phyloP scores from a whole-genome alignment of 495 filamentous ascomycete genomes.

The Haplographium delicatum region DNA sequence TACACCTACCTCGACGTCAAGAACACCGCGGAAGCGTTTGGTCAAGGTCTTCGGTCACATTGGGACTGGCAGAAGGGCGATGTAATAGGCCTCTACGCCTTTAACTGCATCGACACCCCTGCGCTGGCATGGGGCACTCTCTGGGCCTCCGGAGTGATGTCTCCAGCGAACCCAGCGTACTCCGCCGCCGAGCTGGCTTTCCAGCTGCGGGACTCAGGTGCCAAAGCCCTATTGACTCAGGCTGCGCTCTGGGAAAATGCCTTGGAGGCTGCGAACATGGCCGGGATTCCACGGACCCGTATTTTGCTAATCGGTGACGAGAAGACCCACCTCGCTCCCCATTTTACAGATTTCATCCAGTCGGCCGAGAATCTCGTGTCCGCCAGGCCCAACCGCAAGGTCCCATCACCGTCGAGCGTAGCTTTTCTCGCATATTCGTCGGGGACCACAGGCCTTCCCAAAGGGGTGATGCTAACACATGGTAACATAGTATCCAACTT shows the following conservation, averaged over 20 bases:
- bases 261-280: constrained; percentile 57
- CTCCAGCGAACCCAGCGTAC: constrained; percentile 80
- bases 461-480: constrained; percentile 84
- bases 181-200: constrained; percentile 70
- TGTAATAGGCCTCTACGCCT: constrained; percentile 59
- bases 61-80: constrained; percentile 80
- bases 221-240: constrained; percentile 63
- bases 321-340: constrained; percentile 53
- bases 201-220: constrained; percentile 65
- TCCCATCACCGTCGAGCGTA: constrained; percentile 41
- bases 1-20: constrained; percentile 68
- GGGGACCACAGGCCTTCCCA: constrained; percentile 89
- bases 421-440: constrained; percentile 74
- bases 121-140: constrained; percentile 65
- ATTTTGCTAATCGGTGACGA: constrained; percentile 76
- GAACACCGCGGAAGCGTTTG: constrained; percentile 64
- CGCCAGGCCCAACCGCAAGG: not conserved
- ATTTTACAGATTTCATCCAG: constrained; percentile 67
- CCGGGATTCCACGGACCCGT: constrained; percentile 55
- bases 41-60: constrained; percentile 65
- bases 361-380: constrained; percentile 32
- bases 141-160: constrained; percentile 75
- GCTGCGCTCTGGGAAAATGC: constrained; percentile 54
- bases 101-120: constrained; percentile 69
- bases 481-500: constrained; percentile 71